Evolutionary conservation across 2,329 filamentous ascomycete species (phyloP).

Genomic region (Mariannaea elegans): DNA sequence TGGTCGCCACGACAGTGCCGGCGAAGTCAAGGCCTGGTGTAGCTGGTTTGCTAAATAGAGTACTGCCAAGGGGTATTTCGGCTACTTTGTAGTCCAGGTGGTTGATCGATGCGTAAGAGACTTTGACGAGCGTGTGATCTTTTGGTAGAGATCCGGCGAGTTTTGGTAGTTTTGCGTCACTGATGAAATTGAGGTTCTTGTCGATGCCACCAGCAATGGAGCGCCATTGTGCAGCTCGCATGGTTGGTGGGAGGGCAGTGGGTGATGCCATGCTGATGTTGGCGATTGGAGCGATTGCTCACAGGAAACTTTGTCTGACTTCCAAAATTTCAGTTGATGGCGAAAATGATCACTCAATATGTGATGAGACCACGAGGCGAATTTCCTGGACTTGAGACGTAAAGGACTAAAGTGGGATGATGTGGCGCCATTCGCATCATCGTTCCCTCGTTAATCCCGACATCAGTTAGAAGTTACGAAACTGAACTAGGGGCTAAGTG

Average conservation of each 20-base stretch:
- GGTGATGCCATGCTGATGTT: constrained; percentile 21
- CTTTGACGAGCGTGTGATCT: constrained; percentile 24
- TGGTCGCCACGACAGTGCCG: constrained; percentile 20
- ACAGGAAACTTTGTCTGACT: too few relatives aligned
- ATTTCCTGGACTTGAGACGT: background rate
- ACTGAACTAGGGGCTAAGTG: too few relatives aligned
- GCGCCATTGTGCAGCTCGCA: constrained; percentile 31
- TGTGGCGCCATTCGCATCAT: background rate
- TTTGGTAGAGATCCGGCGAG: background rate
- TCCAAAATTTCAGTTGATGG: background rate
- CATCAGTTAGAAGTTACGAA: too few relatives aligned
- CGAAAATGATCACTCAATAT: background rate
- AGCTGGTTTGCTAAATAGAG: constrained; percentile 18
- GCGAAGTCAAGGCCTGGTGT: constrained; percentile 33
- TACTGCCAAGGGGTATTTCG: constrained; percentile 25
- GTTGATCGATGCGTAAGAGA: constrained; percentile 32
- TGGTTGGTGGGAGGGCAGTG: constrained; percentile 16
- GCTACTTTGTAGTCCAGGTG: constrained; percentile 33
- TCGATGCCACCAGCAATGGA: constrained; percentile 30
- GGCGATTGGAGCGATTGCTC: background rate
- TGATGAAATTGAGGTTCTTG: constrained; percentile 15
- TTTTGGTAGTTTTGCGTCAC: constrained; percentile 20
- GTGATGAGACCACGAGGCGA: background rate
- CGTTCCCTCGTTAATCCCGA: too few relatives aligned
- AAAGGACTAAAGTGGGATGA: background rate